A percentile compares a stretch with the other conserved stretches of the same genome.
phyloP scores from a whole-genome alignment of 495 filamentous ascomycete genomes.

The Penicillium mononematosum region DNA sequence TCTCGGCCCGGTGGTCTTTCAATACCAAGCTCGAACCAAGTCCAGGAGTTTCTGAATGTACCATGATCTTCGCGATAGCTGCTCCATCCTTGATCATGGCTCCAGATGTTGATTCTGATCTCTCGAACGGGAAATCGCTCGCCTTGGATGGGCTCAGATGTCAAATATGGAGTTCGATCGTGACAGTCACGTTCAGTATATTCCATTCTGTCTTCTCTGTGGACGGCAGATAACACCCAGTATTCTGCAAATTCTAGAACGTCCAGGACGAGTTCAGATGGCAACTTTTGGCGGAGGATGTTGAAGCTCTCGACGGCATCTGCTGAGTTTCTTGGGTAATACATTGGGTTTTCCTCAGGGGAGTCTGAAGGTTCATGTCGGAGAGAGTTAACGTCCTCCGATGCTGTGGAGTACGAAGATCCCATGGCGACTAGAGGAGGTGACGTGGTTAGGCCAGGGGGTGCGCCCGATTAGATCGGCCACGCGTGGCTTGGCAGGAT shows the following conservation, averaged over 20 bases:
- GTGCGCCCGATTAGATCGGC: neutral
- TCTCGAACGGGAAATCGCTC: conserved; percentile 34
- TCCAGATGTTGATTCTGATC: conserved; percentile 54
- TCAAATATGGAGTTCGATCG: conserved; percentile 1
- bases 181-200: neutral
- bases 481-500: neutral
- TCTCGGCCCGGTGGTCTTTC: conserved; percentile 37
- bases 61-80: conserved; percentile 24
- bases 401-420: neutral
- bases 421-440: neutral
- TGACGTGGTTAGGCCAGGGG: neutral
- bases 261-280: conserved; percentile 9
- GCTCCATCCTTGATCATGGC: conserved; percentile 58
- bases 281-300: conserved; percentile 1
- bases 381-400: neutral
- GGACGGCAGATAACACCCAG: neutral
- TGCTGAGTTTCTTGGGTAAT: conserved; percentile 1
- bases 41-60: conserved; percentile 48
- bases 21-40: conserved; percentile 60
- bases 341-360: neutral
- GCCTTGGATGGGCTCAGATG: conserved; percentile 3
- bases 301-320: conserved; percentile 2
- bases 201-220: neutral
- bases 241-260: conserved; percentile 6
- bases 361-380: neutral